Conservation (phyloP, 148 eudicot genomes). For the Dianthus caryophyllus region DNA sequence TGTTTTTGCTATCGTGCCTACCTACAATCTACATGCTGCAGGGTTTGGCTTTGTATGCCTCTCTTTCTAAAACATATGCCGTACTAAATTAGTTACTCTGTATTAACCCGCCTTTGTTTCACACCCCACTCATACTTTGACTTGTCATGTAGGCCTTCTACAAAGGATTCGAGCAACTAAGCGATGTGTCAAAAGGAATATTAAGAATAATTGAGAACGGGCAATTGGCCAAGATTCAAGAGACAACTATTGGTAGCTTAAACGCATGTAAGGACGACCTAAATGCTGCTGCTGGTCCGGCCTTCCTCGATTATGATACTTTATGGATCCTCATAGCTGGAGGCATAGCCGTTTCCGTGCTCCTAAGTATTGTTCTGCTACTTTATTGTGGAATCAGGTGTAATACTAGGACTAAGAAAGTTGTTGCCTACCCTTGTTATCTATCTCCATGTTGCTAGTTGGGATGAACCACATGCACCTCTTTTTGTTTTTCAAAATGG, state of each 20-base stretch:
- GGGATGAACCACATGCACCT: no score
- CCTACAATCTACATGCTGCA: conserved; percentile 13
- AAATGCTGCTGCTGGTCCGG: neutral
- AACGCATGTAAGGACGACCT: conserved; percentile 10
- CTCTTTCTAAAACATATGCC: neutral
- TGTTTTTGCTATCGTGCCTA: conserved; percentile 10
- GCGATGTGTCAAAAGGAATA: conserved; percentile 13
- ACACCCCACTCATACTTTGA: neutral
- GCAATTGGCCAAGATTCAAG: conserved; percentile 13
- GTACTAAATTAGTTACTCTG: no score
- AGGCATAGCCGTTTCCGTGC: conserved; percentile 17
- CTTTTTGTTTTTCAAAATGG: no score
- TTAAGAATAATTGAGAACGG: conserved; percentile 13
- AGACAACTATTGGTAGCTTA: conserved; percentile 22
- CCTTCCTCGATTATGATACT: conserved; percentile 3
- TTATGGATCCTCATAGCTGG: conserved; percentile 26
- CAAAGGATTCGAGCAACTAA: neutral
- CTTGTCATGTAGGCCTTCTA: conserved; percentile 17
- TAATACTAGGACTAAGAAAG: conserved; percentile 3
- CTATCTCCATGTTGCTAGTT: conserved; percentile 17
- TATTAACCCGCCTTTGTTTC: no score
- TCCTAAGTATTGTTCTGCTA: conserved; percentile 14
- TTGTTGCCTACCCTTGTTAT: conserved; percentile 22
- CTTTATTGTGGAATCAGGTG: conserved; percentile 13
- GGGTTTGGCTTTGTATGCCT: conserved; percentile 26